These are phyloP conservation scores for Nemania diffusa DNA, from an alignment of 2,329 filamentous ascomycete genomes.

Conservation along the genomic window DNA sequence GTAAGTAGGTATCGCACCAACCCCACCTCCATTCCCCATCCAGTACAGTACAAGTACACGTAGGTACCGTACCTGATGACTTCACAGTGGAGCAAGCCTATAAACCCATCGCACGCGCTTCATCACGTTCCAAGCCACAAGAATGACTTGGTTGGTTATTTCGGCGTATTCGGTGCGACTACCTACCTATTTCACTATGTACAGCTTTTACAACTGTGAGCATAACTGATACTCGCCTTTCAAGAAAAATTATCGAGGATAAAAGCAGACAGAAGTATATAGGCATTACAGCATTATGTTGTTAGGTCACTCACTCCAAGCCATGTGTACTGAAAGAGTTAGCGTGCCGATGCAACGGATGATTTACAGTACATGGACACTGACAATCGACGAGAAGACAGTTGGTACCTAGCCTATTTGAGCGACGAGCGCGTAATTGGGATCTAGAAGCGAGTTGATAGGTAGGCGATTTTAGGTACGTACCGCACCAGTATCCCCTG, in stretches of 20 bases:
- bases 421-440: neutral
- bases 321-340: neutral
- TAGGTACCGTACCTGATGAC: slow-evolving; percentile 1
- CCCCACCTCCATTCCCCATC: slow-evolving; percentile 2
- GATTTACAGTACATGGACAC: no score
- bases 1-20: no score
- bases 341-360: neutral
- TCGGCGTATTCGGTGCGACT: neutral
- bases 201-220: neutral
- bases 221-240: neutral
- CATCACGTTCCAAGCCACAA: neutral
- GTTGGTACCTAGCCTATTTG: no score
- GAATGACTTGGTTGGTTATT: neutral
- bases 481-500: neutral
- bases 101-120: slow-evolving; percentile 13
- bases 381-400: neutral
- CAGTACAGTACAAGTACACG: no score
- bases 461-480: no score
- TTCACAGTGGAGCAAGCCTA: slow-evolving; percentile 20
- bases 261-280: neutral
- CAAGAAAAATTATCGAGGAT: neutral
- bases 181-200: neutral
- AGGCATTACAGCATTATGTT: no score
- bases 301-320: no score
- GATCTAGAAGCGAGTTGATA: neutral